A percentile compares a stretch with the other conserved stretches of the same genome.
Conservation (phyloP, 352 stramenopile species). For the Globisporangium irregulare region DNA sequence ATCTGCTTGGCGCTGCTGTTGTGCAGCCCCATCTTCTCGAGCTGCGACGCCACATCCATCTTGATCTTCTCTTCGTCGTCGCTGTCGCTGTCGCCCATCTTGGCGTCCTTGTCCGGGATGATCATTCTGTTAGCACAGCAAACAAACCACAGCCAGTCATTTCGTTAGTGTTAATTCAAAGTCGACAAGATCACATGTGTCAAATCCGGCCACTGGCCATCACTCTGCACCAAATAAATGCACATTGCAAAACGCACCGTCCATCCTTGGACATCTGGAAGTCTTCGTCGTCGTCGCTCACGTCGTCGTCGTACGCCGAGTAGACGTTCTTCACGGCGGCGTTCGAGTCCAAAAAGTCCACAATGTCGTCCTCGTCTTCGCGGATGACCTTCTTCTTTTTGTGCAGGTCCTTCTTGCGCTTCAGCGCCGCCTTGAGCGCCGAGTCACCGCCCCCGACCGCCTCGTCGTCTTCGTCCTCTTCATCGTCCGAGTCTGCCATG, state of each 20-base stretch:
- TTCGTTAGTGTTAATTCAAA: not conserved
- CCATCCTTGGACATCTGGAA: conserved; percentile 91
- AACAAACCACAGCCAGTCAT: not conserved
- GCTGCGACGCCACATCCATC: conserved; percentile 73
- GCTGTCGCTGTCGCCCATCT: conserved; percentile 39
- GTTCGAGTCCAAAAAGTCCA: conserved; percentile 92
- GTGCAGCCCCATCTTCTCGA: conserved; percentile 81
- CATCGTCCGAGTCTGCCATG: conserved; percentile 79
- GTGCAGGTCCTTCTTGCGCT: conserved; percentile 73
- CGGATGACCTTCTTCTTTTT: conserved; percentile 77
- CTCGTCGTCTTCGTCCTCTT: conserved; percentile 70
- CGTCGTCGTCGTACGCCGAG: conserved; percentile 42
- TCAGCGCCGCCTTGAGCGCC: conserved; percentile 74
- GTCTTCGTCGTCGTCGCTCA: conserved; percentile 74
- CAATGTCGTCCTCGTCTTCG: conserved; percentile 85
- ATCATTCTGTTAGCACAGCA: conserved; percentile 50
- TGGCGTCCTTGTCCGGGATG: conserved; percentile 57
- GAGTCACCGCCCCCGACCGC: conserved; percentile 66
- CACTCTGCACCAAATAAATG: conserved; percentile 1
- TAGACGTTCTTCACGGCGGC: conserved; percentile 90
- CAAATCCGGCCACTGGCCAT: not conserved
- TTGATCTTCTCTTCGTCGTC: conserved; percentile 84
- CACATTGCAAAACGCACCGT: conserved; percentile 49
- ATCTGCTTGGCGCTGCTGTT: conserved; percentile 28
- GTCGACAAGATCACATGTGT: not conserved